phyloP scores from a whole-genome alignment of 106 monocot species.

The Phalaenopsis aphrodite region DNA sequence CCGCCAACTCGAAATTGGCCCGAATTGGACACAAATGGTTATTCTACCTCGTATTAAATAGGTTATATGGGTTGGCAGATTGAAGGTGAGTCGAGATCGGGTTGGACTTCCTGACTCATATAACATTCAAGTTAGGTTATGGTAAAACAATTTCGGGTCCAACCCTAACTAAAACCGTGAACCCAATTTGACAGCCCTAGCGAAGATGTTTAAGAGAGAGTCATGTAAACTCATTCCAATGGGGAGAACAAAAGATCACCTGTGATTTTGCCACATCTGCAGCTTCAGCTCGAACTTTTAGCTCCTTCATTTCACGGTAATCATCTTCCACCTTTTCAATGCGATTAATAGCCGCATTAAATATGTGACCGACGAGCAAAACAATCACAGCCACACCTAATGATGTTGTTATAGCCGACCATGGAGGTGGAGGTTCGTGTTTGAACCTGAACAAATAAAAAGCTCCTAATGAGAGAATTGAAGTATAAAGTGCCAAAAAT shows the following conservation, averaged over 20 bases:
- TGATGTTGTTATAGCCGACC: conserved; percentile 77
- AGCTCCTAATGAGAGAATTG: background rate
- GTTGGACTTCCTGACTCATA: no score
- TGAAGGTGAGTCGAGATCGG: no score
- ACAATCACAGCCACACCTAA: conserved; percentile 61
- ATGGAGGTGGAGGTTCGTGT: conserved; percentile 47
- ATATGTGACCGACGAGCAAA: conserved; percentile 72
- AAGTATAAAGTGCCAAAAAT: no score
- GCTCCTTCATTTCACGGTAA: conserved; percentile 65
- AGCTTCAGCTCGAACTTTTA: conserved; percentile 80
- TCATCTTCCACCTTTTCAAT: conserved; percentile 83
- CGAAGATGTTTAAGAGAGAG: background rate
- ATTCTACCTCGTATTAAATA: no score
- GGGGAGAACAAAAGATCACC: conserved; percentile 19
- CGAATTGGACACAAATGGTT: no score
- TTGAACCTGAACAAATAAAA: conserved; percentile 43
- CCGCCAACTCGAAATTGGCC: no score
- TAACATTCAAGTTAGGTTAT: no score
- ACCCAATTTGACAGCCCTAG: no score
- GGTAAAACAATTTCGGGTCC: no score
- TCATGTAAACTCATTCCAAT: background rate
- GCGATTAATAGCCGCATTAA: conserved; percentile 62
- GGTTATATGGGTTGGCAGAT: no score
- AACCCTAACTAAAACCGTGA: no score
- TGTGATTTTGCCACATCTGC: conserved; percentile 92